A percentile compares a stretch with the other conserved stretches of the same genome.
Conservation (phyloP, 202 grass and related monocot species). For the Bolboschoenoplectus hybrid region DNA sequence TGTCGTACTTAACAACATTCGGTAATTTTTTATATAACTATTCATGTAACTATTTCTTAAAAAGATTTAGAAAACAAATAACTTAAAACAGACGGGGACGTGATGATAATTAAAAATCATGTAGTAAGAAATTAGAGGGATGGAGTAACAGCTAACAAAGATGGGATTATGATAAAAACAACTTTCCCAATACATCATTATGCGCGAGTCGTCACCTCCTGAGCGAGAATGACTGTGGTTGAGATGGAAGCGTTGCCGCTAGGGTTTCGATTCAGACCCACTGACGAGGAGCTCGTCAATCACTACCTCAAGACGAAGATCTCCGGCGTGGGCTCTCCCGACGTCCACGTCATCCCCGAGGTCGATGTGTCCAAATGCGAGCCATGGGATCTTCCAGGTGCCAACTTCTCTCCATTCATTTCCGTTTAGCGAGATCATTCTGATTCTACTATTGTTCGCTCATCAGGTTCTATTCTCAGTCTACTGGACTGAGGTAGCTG, state of each 20-base stretch:
- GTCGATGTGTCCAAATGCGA: slow-evolving; percentile 77
- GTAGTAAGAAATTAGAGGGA: no score
- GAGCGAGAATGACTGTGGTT: slow-evolving; percentile 27
- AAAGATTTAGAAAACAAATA: no score
- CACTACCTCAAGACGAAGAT: slow-evolving; percentile 91
- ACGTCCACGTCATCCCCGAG: slow-evolving; percentile 66
- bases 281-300: slow-evolving; percentile 80
- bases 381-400: slow-evolving; percentile 85
- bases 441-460: not conserved
- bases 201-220: no score
- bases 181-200: no score
- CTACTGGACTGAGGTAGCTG: not conserved
- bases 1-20: no score
- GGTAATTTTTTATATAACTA: no score
- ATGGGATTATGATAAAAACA: no score
- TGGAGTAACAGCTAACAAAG: no score
- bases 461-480: not conserved
- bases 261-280: slow-evolving; percentile 81
- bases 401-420: not conserved
- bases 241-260: slow-evolving; percentile 53
- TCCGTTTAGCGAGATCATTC: not conserved
- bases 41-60: no score
- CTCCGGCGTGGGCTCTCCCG: slow-evolving; percentile 44
- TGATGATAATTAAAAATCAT: no score
- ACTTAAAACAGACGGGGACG: no score